Evolutionary conservation across 441 rosid genomes (phyloP), one percentile per base, ranked within the genome.

Genomic region (Populus tomentosa): DNA sequence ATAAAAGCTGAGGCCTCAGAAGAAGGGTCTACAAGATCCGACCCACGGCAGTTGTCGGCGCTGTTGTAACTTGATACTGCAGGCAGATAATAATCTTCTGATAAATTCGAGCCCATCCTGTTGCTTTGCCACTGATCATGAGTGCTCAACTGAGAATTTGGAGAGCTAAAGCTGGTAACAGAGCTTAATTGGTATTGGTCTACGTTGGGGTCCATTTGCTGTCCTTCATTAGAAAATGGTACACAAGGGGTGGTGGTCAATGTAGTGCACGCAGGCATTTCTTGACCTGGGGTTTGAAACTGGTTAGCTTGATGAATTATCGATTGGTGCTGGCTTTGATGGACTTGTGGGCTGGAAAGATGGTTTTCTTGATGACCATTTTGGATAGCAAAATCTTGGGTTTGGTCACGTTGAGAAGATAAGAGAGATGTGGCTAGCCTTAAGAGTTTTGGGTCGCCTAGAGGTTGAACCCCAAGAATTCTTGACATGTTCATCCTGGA

Each of bases 391-490:
- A 77, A 67, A 74, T 35, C 64, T 64, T 79, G 86, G 80, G 65
- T 82, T 82, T 86, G 61, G 61, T 53, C 80, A 61, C 70, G 77
- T 78, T 84, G 88, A 64, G 92, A 81, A 61, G 91, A 82, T 16
- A 86, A 75, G 21, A 90, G 76, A 26, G 94, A 86, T 35, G 88
- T 76, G 50, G 93, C 94, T 7, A 90, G 80, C 72, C 79, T 83
- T 30, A 89, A 83, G 36, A 92, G 80, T 67, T 94, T 91, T 0
- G 92, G 93, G 80, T 91, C 84, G 53, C 87, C 67, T 0, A 82
- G n/a, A n/a, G n/a, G 72, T 23, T 91, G 88, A 40, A 79, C 78
- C 10, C 90, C 93, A 32, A 87, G 79, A 20, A 82, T 72, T 76
- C 92, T 85, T 10, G 92, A 80, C 13, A 83, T 46, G 83, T 87